A percentile compares a stretch with the other conserved stretches of the same genome.
phyloP scores from a whole-genome alignment of 2,329 filamentous ascomycete genomes.

The Arthrobotrys sphaeroides region DNA sequence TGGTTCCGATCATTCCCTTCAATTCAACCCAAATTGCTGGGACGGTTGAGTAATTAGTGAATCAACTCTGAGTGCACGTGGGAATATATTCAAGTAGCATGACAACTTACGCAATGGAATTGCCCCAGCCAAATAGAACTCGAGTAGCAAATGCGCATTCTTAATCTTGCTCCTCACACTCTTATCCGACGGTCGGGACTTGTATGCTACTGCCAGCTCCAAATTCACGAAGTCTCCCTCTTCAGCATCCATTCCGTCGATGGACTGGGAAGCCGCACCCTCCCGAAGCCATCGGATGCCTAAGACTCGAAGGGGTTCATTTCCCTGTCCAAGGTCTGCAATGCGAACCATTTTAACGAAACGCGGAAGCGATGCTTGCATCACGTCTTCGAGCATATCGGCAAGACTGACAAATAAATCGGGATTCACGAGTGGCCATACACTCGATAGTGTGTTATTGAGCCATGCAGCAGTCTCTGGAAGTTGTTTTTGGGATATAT shows the following conservation, averaged over 20 bases:
- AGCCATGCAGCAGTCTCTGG: slow-evolving; percentile 77
- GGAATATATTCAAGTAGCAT: slow-evolving; percentile 56
- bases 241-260: slow-evolving; percentile 76
- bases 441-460: slow-evolving; percentile 72
- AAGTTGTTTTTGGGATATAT: slow-evolving; percentile 25
- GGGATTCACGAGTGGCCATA: slow-evolving; percentile 80
- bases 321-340: slow-evolving; percentile 79
- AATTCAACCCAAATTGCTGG: slow-evolving; percentile 78
- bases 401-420: slow-evolving; percentile 71
- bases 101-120: slow-evolving; percentile 65
- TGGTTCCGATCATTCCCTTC: slow-evolving; percentile 74
- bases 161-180: slow-evolving; percentile 67
- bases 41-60: slow-evolving; percentile 60
- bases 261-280: slow-evolving; percentile 68
- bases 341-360: slow-evolving; percentile 78
- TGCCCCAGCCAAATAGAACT: slow-evolving; percentile 70
- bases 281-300: slow-evolving; percentile 77
- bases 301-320: slow-evolving; percentile 74
- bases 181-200: slow-evolving; percentile 53
- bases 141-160: slow-evolving; percentile 76
- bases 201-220: slow-evolving; percentile 78
- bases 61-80: too few relatives aligned
- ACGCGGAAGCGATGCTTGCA: slow-evolving; percentile 78
- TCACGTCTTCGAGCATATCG: slow-evolving; percentile 79
- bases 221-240: slow-evolving; percentile 81